phyloP scores from a whole-genome alignment of 2,329 filamentous ascomycete species.

The Mollisia scopiformis region DNA sequence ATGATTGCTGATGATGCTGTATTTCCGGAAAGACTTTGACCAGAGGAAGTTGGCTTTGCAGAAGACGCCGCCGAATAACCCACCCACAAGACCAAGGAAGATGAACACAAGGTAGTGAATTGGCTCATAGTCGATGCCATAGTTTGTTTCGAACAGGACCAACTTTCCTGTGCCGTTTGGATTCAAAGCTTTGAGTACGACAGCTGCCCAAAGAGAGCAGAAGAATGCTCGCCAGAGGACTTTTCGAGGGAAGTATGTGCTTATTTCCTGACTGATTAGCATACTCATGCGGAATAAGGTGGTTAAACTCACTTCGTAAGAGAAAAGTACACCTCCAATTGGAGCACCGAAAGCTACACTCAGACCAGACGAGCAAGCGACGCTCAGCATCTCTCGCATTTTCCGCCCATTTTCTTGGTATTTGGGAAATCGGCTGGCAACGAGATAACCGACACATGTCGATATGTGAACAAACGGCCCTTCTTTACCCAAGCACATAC shows the following conservation, averaged over 20 bases:
- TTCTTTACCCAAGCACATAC: constrained; percentile 65
- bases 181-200: constrained; percentile 59
- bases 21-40: constrained; percentile 56
- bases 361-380: constrained; percentile 58
- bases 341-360: constrained; percentile 64
- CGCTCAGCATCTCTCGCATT: constrained; percentile 59
- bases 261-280: constrained; percentile 49
- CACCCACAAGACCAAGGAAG: constrained; percentile 58
- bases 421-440: constrained; percentile 55
- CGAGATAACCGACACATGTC: constrained; percentile 58
- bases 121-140: constrained; percentile 56
- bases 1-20: constrained; percentile 54
- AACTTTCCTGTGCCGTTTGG: constrained; percentile 62
- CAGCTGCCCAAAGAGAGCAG: constrained; percentile 58
- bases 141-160: constrained; percentile 63
- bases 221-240: constrained; percentile 63
- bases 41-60: constrained; percentile 60
- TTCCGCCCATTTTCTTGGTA: constrained; percentile 60
- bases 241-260: constrained; percentile 60
- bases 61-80: constrained; percentile 60
- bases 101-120: constrained; percentile 60
- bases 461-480: constrained; percentile 65
- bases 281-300: not conserved
- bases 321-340: constrained; percentile 63
- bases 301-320: constrained; percentile 46